These are phyloP conservation scores for Eucalyptus tenuipes DNA, from an alignment of 345 rosid species.

Conservation along the genomic window DNA sequence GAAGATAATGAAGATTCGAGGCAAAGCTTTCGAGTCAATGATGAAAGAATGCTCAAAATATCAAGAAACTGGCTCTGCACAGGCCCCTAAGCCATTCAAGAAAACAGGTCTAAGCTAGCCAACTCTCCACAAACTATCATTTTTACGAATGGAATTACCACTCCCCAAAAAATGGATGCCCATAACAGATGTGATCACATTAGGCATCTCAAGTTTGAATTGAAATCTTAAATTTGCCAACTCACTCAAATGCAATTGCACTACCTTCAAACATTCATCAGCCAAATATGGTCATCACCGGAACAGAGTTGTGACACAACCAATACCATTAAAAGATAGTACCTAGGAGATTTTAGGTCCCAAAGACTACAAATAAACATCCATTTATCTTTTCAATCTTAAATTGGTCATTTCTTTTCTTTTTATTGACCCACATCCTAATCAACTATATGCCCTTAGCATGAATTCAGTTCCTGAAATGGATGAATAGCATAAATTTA, in stretches of 20 bases:
- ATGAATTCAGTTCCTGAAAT: slow-evolving; percentile 42
- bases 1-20: neutral
- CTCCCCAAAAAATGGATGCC: neutral
- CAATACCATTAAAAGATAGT: neutral
- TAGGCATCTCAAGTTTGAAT: neutral
- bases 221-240: neutral
- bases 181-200: neutral
- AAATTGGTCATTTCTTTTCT: neutral
- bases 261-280: neutral
- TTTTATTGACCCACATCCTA: neutral
- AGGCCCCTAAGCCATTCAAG: neutral
- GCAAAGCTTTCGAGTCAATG: neutral
- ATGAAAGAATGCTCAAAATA: neutral
- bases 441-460: neutral
- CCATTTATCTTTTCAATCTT: neutral
- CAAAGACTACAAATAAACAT: neutral
- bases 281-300: neutral
- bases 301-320: neutral
- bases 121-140: neutral
- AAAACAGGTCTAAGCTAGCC: neutral
- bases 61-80: neutral
- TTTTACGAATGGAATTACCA: neutral
- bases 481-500: slow-evolving; percentile 29
- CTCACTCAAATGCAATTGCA: neutral
- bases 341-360: neutral